Base-by-base conservation (phyloP, 1,139 yeast species). In the Saccharomyces hybrid region DNA sequence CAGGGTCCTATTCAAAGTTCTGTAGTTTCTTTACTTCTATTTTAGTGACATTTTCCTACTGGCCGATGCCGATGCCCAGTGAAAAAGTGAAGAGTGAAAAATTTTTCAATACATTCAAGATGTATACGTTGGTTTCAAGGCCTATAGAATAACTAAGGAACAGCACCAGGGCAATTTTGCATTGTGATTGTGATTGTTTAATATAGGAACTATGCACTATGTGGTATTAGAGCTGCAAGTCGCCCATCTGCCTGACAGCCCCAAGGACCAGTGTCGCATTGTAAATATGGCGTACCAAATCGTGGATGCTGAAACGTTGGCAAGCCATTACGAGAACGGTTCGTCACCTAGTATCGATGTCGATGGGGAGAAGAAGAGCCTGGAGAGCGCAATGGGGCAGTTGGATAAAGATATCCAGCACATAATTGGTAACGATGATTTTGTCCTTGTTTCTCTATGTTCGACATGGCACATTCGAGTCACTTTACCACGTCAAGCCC, bases 401-500 rank as follows among this genome's bases (percentile, higher is more conserved):
- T 47, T 60, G 34, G 57, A 55, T 16, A 26, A 48, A 14, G 60
- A 56, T 23, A 54, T 58, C 25, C 31, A 41, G 2, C 34, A 8
- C 19, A 31, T 8, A 19, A 6, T 23, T 34, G 27, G 13, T 48
- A 78, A 78, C 57, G 75, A 73, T 52, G 84, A 82, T 41, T 86
- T 88, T 67, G 75, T 84, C 2, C 80, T 90, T 63, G 85, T 89
- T 48, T 78, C 90, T 0, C 75, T 81, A 59, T 83, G 83, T 63
- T 72, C 78, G 11, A 76, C 84, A 8, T 80, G 85, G 81, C 85
- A 84, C 60, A 72, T 91, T 50, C 77, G 91, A 58, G 91, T 89
- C 34, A 88, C 86, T 62, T 70, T 91, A 28, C 84, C 88, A 5
- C 77, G 95, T 51, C 96, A 88, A 67, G 89, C 96, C 7, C 76